phyloP scores from a whole-genome alignment of 108 stramenopile genomes.

The Cyclotella kingstonii region DNA sequence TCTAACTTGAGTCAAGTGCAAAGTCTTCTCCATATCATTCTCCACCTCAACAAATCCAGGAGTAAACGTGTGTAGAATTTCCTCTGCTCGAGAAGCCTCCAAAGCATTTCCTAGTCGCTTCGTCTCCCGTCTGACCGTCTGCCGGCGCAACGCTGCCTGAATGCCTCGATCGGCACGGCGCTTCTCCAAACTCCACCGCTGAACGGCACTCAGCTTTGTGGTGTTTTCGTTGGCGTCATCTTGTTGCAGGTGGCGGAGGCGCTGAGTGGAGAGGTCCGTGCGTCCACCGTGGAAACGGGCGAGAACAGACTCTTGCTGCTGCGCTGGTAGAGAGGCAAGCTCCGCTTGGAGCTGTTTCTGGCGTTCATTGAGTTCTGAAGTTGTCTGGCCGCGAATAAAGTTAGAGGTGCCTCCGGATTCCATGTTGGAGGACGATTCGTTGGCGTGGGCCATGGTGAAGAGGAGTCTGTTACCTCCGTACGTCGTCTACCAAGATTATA shows the following conservation, averaged over 20 bases:
- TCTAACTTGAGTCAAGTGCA: conserved; percentile 56
- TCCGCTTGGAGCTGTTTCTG: not conserved
- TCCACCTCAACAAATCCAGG: conserved; percentile 72
- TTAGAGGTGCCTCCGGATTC: too few species aligned
- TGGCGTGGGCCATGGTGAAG: too few species aligned
- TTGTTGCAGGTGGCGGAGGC: conserved; percentile 16
- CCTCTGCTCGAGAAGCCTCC: conserved; percentile 70
- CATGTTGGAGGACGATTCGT: too few species aligned
- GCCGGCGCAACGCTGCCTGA: too few species aligned
- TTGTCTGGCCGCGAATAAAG: not conserved
- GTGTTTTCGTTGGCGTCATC: conserved; percentile 21
- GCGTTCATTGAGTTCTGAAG: not conserved
- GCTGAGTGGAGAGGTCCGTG: conserved; percentile 11
- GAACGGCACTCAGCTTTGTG: conserved; percentile 2
- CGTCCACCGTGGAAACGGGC: conserved; percentile 23
- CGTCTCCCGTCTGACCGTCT: conserved; percentile 26
- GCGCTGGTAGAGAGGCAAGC: conserved; percentile 13
- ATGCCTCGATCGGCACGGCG: conserved; percentile 16
- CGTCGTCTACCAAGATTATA: too few species aligned
- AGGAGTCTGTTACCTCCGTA: too few species aligned
- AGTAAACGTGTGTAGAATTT: conserved; percentile 64
- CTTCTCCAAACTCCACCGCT: conserved; percentile 11
- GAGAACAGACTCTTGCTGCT: conserved; percentile 19
- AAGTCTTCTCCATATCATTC: conserved; percentile 76
- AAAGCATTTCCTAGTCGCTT: conserved; percentile 75